Evolutionary conservation across 1,139 yeast genomes (phyloP).

Genomic region (Yamadazyma siamensis): DNA sequence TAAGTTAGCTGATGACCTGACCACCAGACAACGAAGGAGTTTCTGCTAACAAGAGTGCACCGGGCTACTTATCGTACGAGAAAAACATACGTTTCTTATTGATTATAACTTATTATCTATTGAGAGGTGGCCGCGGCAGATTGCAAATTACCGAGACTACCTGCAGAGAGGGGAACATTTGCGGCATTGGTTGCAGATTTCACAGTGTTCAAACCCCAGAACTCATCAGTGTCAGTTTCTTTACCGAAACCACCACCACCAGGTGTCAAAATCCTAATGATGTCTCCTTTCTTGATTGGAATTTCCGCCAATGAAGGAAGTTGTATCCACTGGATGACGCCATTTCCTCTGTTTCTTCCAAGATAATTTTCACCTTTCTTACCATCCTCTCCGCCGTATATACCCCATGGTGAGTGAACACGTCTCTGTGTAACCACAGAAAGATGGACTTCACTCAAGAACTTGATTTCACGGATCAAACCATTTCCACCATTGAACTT

Average conservation of each 20-base stretch:
- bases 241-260: conserved; percentile 56
- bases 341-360: conserved; percentile 30
- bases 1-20: no score
- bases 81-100: no score
- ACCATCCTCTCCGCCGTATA: conserved; percentile 41
- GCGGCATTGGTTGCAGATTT: conserved; percentile 1
- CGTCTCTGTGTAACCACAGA: conserved; percentile 21
- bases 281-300: conserved; percentile 33
- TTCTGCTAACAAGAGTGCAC: no score
- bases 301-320: conserved; percentile 20
- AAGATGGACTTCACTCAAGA: conserved; percentile 17
- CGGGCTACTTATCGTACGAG: no score
- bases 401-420: conserved; percentile 20
- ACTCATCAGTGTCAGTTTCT: conserved; percentile 15
- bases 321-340: conserved; percentile 20
- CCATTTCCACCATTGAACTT: conserved; percentile 33
- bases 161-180: conserved; percentile 16
- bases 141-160: conserved; percentile 21
- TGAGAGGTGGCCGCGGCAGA: conserved; percentile 25
- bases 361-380: conserved; percentile 58
- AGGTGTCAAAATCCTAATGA: conserved; percentile 45
- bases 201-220: conserved; percentile 16
- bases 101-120: no score
- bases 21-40: no score
- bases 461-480: conserved; percentile 19